phyloP scores from a whole-genome alignment of 495 filamentous ascomycete genomes.

The Antarctomyces pellizariae region DNA sequence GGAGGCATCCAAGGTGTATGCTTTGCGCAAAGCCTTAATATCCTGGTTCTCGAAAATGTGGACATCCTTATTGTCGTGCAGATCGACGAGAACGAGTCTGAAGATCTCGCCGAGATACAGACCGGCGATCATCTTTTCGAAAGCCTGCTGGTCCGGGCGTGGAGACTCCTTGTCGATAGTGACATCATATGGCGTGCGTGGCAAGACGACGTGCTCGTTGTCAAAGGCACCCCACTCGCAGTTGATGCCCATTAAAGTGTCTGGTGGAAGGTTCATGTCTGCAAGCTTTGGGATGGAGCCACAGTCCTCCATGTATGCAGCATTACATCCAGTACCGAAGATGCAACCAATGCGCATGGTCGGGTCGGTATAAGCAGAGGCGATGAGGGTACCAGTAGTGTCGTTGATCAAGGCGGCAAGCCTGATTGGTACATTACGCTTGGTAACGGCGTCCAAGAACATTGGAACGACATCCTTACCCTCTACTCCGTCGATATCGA shows the following conservation, averaged over 20 bases:
- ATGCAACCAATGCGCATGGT: slow-evolving; percentile 92
- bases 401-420: slow-evolving; percentile 90
- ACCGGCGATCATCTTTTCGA: slow-evolving; percentile 96
- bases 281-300: slow-evolving; percentile 86
- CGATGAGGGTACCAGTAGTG: slow-evolving; percentile 97
- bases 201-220: slow-evolving; percentile 84
- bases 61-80: slow-evolving; percentile 52
- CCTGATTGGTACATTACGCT: slow-evolving; percentile 74
- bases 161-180: slow-evolving; percentile 84
- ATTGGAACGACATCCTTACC: slow-evolving; percentile 85
- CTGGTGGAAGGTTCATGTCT: slow-evolving; percentile 74
- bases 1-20: slow-evolving; percentile 74
- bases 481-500: slow-evolving; percentile 92
- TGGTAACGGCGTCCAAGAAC: slow-evolving; percentile 61
- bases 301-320: slow-evolving; percentile 88
- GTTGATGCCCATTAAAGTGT: slow-evolving; percentile 90
- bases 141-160: slow-evolving; percentile 83
- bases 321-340: slow-evolving; percentile 96
- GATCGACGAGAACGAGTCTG: slow-evolving; percentile 67
- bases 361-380: slow-evolving; percentile 80
- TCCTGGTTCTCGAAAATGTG: slow-evolving; percentile 71
- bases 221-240: slow-evolving; percentile 98
- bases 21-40: slow-evolving; percentile 48
- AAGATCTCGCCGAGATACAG: slow-evolving; percentile 91
- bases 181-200: slow-evolving; percentile 63